These are phyloP conservation scores for Irpex sp. DNA, from an alignment of 1,284 basidiomycete species.

Conservation along the genomic window DNA sequence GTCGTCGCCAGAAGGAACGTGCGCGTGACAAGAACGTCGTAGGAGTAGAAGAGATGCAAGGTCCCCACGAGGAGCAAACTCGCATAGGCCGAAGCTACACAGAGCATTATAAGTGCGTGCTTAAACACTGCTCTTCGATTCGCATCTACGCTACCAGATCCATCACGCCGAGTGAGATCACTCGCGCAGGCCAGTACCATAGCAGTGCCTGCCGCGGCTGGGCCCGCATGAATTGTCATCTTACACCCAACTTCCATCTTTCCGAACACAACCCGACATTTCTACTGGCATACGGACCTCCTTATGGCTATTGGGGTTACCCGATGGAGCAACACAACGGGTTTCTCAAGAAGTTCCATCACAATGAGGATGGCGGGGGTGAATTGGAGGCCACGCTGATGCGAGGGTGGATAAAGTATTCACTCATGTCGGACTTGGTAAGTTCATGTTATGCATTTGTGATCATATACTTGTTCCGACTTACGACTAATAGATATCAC, in stretches of 20 bases:
- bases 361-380: conserved; percentile 9
- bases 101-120: conserved; percentile 16
- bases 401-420: conserved; percentile 12
- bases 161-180: conserved; percentile 19
- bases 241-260: conserved; percentile 23
- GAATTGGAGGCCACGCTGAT: conserved; percentile 13
- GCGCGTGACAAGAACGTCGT: conserved; percentile 5
- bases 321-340: conserved; percentile 14
- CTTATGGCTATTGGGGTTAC: conserved; percentile 11
- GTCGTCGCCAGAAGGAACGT: conserved; percentile 3
- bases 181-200: conserved; percentile 16
- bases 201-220: conserved; percentile 15
- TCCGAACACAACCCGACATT: conserved; percentile 2
- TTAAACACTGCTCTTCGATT: conserved; percentile 19
- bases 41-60: neutral
- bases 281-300: conserved; percentile 6
- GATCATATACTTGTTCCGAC: too few relatives aligned
- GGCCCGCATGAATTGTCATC: conserved; percentile 21
- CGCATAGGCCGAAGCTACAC: conserved; percentile 18
- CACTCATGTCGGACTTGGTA: conserved; percentile 11
- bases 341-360: neutral
- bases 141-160: conserved; percentile 18
- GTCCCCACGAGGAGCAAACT: neutral
- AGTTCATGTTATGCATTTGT: too few relatives aligned
- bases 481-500: too few relatives aligned